These are phyloP conservation scores for Amylostereum areolatum DNA, from an alignment of 1,284 basidiomycete species.

Conservation along the genomic window DNA sequence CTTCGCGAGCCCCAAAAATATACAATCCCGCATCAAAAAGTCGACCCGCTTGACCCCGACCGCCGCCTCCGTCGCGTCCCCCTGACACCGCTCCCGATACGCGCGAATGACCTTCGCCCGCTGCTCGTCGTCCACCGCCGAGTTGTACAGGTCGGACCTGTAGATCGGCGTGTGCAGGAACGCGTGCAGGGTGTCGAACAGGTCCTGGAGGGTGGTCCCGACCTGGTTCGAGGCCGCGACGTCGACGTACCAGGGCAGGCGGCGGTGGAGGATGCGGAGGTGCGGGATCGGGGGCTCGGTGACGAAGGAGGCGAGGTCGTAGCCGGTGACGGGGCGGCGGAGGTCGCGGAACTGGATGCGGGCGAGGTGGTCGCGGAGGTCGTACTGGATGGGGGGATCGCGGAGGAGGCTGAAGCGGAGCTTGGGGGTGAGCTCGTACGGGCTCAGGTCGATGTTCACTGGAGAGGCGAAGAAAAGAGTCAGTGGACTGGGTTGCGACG, in stretches of 20 bases:
- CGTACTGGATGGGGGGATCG: conserved; percentile 25
- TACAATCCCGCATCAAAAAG: conserved; percentile 32
- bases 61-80: conserved; percentile 20
- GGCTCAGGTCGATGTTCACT: neutral
- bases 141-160: conserved; percentile 31
- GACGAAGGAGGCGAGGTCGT: conserved; percentile 38
- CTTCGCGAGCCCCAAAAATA: conserved; percentile 34
- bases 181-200: conserved; percentile 35
- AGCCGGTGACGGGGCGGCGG: conserved; percentile 23
- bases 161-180: conserved; percentile 23
- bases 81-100: conserved; percentile 31
- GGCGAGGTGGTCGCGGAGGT: conserved; percentile 28
- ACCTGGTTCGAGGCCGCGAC: conserved; percentile 31
- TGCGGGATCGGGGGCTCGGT: conserved; percentile 37
- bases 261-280: conserved; percentile 44
- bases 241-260: conserved; percentile 55
- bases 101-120: conserved; percentile 24
- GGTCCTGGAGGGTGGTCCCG: conserved; percentile 51
- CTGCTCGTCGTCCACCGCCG: conserved; percentile 30
- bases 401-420: conserved; percentile 24
- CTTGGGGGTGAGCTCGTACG: conserved; percentile 25
- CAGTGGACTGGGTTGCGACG: neutral
- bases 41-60: conserved; percentile 36
- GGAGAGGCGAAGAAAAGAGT: conserved; percentile 1
- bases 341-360: conserved; percentile 36